These are phyloP conservation scores for Candida morakotiae DNA, from an alignment of 805 yeast genomes.

Conservation along the genomic window DNA sequence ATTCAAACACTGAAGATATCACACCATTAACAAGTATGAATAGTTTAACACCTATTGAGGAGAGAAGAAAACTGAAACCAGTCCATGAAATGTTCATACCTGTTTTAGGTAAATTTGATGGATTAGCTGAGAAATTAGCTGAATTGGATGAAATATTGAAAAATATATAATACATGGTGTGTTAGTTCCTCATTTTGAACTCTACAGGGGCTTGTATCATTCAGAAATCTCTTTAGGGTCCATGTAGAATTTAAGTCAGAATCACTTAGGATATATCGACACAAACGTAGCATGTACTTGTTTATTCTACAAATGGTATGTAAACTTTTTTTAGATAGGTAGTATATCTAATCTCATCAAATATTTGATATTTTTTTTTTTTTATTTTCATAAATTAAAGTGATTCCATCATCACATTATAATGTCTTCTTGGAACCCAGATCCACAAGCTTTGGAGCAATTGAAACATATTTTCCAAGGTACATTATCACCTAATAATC, in stretches of 20 bases:
- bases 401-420: background rate
- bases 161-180: too few relatives aligned
- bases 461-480: conserved; percentile 63
- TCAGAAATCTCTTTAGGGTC: too few relatives aligned
- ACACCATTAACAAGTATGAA: conserved; percentile 38
- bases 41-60: conserved; percentile 19
- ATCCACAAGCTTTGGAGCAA: conserved; percentile 57
- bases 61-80: conserved; percentile 24
- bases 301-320: too few relatives aligned
- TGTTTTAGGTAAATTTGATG: conserved; percentile 46
- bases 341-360: conserved; percentile 1
- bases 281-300: too few relatives aligned
- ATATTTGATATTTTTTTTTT: background rate
- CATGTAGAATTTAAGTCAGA: too few relatives aligned
- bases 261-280: too few relatives aligned
- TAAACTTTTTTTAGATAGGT: too few relatives aligned
- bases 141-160: conserved; percentile 26
- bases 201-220: too few relatives aligned
- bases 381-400: background rate
- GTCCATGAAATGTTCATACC: conserved; percentile 57
- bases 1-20: conserved; percentile 8
- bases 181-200: too few relatives aligned
- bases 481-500: conserved; percentile 59
- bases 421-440: conserved; percentile 59
- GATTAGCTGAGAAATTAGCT: conserved; percentile 38